phyloP scores from a whole-genome alignment of 306 rosid species.

The Cicer chorassanicum region DNA sequence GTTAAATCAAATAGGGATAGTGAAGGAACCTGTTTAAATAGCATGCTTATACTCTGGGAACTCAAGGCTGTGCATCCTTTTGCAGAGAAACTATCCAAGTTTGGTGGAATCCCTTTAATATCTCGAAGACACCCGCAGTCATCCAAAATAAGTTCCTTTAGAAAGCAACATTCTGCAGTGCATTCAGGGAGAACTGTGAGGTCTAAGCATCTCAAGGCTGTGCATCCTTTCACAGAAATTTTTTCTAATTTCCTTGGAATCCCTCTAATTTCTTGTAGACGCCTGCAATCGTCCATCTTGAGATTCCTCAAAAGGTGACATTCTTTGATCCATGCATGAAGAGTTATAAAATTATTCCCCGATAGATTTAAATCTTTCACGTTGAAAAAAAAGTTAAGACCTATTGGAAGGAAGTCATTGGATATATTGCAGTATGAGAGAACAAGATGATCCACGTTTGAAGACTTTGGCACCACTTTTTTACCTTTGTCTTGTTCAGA shows the following conservation, averaged over 20 bases:
- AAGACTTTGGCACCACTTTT: neutral
- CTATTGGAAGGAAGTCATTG: neutral
- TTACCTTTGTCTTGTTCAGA: neutral
- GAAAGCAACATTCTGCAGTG: neutral
- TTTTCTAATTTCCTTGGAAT: neutral
- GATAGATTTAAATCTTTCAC: slow-evolving; percentile 19
- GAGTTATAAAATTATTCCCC: slow-evolving; percentile 23
- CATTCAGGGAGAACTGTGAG: neutral
- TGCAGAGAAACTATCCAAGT: neutral
- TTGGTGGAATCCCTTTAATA: neutral
- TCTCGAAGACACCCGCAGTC: neutral
- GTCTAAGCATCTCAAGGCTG: neutral
- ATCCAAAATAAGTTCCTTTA: slow-evolving; percentile 13
- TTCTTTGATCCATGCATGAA: neutral
- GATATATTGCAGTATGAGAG: slow-evolving; percentile 3
- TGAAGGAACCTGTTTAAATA: slow-evolving; percentile 16
- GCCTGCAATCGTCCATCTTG: neutral
- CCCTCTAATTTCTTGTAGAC: slow-evolving; percentile 2
- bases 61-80: neutral
- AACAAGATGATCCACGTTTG: neutral
- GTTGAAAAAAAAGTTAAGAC: neutral
- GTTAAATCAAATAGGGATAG: neutral
- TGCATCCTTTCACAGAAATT: neutral
- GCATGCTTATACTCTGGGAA: neutral
- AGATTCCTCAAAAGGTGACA: slow-evolving; percentile 7